phyloP scores from a whole-genome alignment of 176 grass and related monocot species.

The Lolium rigidum region DNA sequence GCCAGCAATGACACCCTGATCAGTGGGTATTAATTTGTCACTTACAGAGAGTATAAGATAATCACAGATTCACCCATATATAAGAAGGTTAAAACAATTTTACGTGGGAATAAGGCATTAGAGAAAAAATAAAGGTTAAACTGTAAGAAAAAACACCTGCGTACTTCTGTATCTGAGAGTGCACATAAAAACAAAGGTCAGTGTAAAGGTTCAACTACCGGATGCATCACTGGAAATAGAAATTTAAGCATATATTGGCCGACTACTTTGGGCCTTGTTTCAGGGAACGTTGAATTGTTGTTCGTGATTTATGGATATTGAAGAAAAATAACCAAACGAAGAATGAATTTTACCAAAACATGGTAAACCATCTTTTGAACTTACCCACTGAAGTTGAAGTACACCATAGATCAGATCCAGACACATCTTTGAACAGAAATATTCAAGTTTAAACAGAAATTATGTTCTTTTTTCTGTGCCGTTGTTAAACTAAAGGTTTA shows the following conservation, averaged over 20 bases:
- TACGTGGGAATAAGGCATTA: neutral
- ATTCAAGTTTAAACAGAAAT: neutral
- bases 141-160: neutral
- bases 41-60: neutral
- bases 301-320: neutral
- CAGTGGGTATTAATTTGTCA: neutral
- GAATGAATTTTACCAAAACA: too few species aligned
- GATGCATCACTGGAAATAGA: neutral
- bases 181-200: neutral
- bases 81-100: neutral
- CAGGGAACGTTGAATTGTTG: neutral
- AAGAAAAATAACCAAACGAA: neutral
- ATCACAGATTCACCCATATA: neutral
- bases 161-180: neutral
- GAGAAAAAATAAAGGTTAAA: too few species aligned
- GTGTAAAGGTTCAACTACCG: neutral
- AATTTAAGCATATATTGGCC: neutral
- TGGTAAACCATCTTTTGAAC: neutral
- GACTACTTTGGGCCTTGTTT: neutral
- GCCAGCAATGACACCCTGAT: constrained; percentile 39
- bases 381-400: neutral
- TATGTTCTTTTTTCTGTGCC: too few species aligned
- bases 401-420: too few species aligned
- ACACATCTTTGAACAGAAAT: constrained; percentile 1
- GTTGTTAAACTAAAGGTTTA: neutral